Conservation (phyloP, 306 rosid species). For the Trichosanthes cucumerina region DNA sequence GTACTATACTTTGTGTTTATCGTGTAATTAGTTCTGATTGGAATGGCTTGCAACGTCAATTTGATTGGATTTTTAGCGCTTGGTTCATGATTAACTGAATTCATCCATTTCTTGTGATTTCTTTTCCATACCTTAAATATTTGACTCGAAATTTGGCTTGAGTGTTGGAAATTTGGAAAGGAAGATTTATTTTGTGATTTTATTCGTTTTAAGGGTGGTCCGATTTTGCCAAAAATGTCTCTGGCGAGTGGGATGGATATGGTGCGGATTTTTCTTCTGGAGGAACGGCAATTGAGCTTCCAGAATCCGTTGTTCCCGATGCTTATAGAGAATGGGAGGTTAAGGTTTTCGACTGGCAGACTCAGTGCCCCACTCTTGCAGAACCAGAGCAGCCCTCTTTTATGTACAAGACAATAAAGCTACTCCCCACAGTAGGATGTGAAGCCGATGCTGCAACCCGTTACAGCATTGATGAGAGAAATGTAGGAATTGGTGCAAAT, state of each 20-base stretch:
- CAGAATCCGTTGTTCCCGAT: constrained; percentile 80
- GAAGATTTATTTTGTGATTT: background rate
- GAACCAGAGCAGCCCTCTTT: constrained; percentile 39
- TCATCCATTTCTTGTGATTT: background rate
- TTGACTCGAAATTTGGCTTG: background rate
- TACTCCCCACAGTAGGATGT: constrained; percentile 93
- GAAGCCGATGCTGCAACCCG: constrained; percentile 94
- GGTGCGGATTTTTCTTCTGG: constrained; percentile 73
- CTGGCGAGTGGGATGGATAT: constrained; percentile 97
- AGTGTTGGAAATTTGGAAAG: background rate
- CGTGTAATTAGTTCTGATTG: background rate
- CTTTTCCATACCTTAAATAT: background rate
- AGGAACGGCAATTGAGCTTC: constrained; percentile 69
- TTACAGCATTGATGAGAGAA: constrained; percentile 53
- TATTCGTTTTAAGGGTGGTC: constrained; percentile 50
- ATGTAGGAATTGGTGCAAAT: constrained; percentile 26
- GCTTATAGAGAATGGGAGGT: constrained; percentile 95
- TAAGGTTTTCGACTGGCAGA: constrained; percentile 90
- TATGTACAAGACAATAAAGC: constrained; percentile 49
- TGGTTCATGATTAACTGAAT: background rate
- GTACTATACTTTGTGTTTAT: background rate
- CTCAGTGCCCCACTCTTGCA: constrained; percentile 95
- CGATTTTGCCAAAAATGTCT: constrained; percentile 61
- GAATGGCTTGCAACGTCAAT: background rate
- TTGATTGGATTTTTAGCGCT: background rate